Percentiles rank a stretch among this genome's conserved stretches.
Evolutionary conservation across 352 stramenopile species (phyloP).

Genomic region (Phytophthora hybrid): DNA sequence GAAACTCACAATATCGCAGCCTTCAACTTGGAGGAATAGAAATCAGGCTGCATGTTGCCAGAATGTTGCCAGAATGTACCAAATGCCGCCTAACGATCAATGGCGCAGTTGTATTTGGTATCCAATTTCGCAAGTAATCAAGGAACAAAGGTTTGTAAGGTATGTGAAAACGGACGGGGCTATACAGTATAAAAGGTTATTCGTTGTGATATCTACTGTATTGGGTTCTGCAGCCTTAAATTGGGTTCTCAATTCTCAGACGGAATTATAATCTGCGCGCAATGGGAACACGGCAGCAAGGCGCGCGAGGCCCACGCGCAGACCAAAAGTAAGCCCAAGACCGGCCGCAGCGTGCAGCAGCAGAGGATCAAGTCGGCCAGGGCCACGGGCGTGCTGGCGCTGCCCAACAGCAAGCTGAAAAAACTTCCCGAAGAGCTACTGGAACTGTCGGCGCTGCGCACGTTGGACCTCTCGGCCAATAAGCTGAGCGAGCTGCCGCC

Average conservation of each 20-base stretch:
- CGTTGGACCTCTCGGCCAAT: constrained; percentile 80
- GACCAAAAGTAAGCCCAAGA: constrained; percentile 87
- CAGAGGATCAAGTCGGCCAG: constrained; percentile 77
- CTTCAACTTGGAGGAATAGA: no score
- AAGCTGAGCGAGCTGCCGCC: constrained; percentile 60
- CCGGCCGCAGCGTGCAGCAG: constrained; percentile 72
- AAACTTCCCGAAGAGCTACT: constrained; percentile 67
- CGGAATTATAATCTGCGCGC: neutral
- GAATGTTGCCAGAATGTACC: no score
- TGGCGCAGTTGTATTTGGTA: no score
- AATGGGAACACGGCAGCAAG: constrained; percentile 77
- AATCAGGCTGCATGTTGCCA: no score
- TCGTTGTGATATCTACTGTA: no score
- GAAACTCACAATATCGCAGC: no score
- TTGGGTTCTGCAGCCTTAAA: neutral
- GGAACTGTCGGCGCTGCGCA: constrained; percentile 60
- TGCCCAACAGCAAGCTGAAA: constrained; percentile 82
- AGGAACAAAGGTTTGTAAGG: no score
- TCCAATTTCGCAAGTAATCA: no score
- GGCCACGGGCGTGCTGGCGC: constrained; percentile 71
- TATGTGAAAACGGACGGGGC: no score
- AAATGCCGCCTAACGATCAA: no score
- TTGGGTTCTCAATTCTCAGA: constrained; percentile 1
- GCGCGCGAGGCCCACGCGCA: constrained; percentile 70
- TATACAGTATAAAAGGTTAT: no score